Evolutionary conservation across 73 alveolate genomes (phyloP).

Genomic region (Paramecium tetraurelia): DNA sequence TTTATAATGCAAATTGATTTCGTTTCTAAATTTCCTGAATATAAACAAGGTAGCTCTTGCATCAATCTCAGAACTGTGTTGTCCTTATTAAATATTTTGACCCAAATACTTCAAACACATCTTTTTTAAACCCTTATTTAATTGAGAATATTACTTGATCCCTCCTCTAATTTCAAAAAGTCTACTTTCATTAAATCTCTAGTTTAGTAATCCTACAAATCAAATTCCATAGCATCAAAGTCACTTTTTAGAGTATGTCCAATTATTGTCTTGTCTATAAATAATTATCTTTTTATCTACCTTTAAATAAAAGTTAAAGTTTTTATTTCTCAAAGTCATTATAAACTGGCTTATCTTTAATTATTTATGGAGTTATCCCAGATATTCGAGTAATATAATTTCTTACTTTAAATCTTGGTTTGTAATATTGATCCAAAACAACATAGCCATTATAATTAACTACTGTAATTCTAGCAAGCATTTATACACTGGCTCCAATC

Average conservation of each 20-base stretch:
- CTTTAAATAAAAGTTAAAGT: conserved; percentile 57
- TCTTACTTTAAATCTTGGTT: conserved; percentile 73
- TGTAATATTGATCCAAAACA: conserved; percentile 66
- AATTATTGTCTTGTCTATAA: conserved; percentile 65
- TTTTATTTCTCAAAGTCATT: conserved; percentile 58
- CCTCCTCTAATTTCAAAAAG: conserved; percentile 63
- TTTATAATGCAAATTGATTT: conserved; percentile 39
- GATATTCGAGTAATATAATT: conserved; percentile 75
- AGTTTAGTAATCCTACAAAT: conserved; percentile 51
- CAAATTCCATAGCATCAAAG: conserved; percentile 66
- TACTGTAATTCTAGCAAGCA: conserved; percentile 75
- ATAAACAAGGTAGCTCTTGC: conserved; percentile 80
- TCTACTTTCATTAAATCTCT: conserved; percentile 67
- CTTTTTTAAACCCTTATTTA: conserved; percentile 60
- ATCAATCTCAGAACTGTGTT: conserved; percentile 75
- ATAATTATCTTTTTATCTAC: neutral
- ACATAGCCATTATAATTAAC: conserved; percentile 85
- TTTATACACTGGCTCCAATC: conserved; percentile 44
- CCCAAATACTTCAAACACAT: conserved; percentile 63
- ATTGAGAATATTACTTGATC: neutral
- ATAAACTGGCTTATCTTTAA: conserved; percentile 66
- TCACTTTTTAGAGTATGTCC: conserved; percentile 79
- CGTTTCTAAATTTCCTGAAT: conserved; percentile 61
- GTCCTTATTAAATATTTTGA: conserved; percentile 68
- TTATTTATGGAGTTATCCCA: conserved; percentile 70